Base-by-base conservation (phyloP, 2,329 filamentous ascomycete species). In the Phialocephala sp. region DNA sequence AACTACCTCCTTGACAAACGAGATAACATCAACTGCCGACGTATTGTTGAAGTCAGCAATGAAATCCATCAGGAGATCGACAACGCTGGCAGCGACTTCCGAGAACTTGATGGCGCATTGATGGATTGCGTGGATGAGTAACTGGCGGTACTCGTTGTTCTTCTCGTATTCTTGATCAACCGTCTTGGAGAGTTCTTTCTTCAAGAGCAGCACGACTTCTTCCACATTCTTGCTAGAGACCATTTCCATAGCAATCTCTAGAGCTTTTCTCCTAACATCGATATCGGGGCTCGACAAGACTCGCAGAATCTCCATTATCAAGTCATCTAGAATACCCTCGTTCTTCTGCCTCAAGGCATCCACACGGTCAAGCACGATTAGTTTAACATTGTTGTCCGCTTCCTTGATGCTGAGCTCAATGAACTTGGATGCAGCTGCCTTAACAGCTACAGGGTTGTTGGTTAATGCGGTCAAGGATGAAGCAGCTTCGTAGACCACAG, bases 21-120 rank as follows among this genome's bases (percentile, higher is more conserved):
- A 94, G 76, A 99, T 98, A 62, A 99, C 94, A 79, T 99, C 95
- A 36, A 99, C 92, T 0, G 95, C 95, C 1, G 94, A 97, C 54
- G 92, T 91, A 76, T 97, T 97, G 83, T 97, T 98, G 78, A 98
- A 97, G 78, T 99, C 95, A 60, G 92, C 93, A 75, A 99, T 97
- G 77, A 98, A 98, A 79, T 99, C 95, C 95, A 99, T 99, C 62
- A 99, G 86, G 54, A 97, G 87, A 71, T 95, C 95, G 62, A 99
- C 95, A 18, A 99, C 95, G 76, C 93, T 98, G 55, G 94, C 92
- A 32, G 95, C 95, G 68, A 99, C 94, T 79, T 99, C 94, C 12
- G 95, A 98, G 82, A 98, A 98, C 77, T 97, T 97, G 84, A 99
- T 98, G 73, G 95, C 95, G 79, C 95, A 98, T 78, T 96, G 93